Evolutionary conservation across 176 grass and related monocot species (phyloP).

Genomic region (Poa pratensis): DNA sequence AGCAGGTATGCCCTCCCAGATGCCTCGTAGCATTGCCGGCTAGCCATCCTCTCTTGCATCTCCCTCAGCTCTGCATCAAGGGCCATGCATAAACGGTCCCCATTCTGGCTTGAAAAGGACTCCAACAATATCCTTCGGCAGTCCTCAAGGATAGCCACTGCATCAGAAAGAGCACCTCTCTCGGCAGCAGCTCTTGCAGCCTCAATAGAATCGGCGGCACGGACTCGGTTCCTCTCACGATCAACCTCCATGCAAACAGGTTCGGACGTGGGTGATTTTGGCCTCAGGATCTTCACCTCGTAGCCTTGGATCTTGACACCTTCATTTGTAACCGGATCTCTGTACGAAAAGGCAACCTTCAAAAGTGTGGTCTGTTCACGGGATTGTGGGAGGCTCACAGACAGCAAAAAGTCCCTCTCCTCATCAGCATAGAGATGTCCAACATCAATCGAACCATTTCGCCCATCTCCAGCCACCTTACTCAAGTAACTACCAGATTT

Average conservation of each 20-base stretch:
- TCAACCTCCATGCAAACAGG: conserved; percentile 81
- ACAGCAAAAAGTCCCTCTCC: conserved; percentile 88
- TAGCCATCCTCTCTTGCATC: conserved; percentile 96
- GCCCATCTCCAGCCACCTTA: conserved; percentile 67
- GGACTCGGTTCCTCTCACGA: conserved; percentile 83
- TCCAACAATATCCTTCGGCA: conserved; percentile 54
- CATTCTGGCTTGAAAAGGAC: conserved; percentile 62
- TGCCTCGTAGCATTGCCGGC: conserved; percentile 63
- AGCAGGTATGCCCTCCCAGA: conserved; percentile 82
- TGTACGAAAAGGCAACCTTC: conserved; percentile 67
- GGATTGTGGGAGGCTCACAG: conserved; percentile 59
- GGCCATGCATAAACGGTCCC: conserved; percentile 73
- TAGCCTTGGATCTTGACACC: conserved; percentile 52
- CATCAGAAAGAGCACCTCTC: conserved; percentile 69
- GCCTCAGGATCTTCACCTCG: conserved; percentile 64
- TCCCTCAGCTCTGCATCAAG: conserved; percentile 88
- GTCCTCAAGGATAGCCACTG: conserved; percentile 75
- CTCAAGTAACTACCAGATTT: conserved; percentile 94
- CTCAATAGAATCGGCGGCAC: conserved; percentile 71
- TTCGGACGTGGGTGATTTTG: conserved; percentile 42
- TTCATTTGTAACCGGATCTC: conserved; percentile 72
- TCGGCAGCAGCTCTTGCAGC: conserved; percentile 79
- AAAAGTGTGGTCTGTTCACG: conserved; percentile 60
- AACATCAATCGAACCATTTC: conserved; percentile 69
- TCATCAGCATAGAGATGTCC: conserved; percentile 95